These are phyloP conservation scores for Apiospora hydei DNA, from an alignment of 2,329 filamentous ascomycete genomes.

Conservation along the genomic window DNA sequence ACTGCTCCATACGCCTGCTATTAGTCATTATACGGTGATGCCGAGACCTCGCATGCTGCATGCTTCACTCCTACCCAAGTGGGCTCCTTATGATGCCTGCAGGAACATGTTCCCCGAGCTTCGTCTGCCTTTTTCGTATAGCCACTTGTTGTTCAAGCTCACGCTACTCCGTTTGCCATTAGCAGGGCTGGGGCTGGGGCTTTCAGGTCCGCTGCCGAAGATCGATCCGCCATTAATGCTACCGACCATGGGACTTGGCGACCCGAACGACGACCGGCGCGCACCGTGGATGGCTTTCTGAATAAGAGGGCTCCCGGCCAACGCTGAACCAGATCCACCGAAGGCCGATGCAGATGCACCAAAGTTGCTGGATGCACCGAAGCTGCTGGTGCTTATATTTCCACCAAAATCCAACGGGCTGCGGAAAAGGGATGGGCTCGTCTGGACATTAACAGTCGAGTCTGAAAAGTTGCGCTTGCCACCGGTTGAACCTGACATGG, in stretches of 20 bases:
- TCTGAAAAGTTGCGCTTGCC: slow-evolving; percentile 63
- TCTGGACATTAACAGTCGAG: slow-evolving; percentile 62
- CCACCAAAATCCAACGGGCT: slow-evolving; percentile 43
- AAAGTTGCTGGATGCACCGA: slow-evolving; percentile 28
- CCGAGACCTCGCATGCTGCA: not conserved
- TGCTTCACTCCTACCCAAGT: not conserved
- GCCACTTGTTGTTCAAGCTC: slow-evolving; percentile 89
- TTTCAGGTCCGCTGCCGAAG: slow-evolving; percentile 66
- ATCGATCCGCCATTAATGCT: slow-evolving; percentile 54
- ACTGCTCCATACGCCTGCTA: slow-evolving; percentile 1
- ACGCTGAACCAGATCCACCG: slow-evolving; percentile 49
- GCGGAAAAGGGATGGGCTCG: slow-evolving; percentile 47
- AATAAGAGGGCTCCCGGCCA: slow-evolving; percentile 62
- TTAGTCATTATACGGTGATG: slow-evolving; percentile 16
- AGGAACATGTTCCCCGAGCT: slow-evolving; percentile 54
- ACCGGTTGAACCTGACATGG: slow-evolving; percentile 66
- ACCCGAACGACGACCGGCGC: slow-evolving; percentile 67
- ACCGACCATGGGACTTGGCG: slow-evolving; percentile 61
- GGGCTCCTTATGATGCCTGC: slow-evolving; percentile 31
- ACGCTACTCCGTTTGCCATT: slow-evolving; percentile 75
- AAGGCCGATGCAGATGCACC: slow-evolving; percentile 50
- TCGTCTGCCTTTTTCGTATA: slow-evolving; percentile 83
- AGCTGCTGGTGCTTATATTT: slow-evolving; percentile 36
- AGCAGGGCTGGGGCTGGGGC: slow-evolving; percentile 71
- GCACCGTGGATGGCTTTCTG: slow-evolving; percentile 69